Evolutionary conservation across 176 grass and related monocot genomes (phyloP).

Genomic region (Coix lacrymajobi): DNA sequence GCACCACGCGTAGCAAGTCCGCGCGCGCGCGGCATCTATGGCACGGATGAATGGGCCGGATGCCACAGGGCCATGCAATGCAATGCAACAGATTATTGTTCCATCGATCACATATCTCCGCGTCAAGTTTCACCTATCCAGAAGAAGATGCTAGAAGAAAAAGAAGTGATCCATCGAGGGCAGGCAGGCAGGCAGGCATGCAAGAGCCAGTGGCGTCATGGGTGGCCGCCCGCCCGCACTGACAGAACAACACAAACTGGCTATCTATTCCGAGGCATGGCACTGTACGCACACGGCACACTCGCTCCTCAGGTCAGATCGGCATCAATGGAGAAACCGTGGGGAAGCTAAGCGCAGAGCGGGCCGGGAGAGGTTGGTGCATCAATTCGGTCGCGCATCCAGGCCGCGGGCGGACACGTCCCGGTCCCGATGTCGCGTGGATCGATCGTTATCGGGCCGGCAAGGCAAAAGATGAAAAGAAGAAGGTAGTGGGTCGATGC

Average conservation of each 20-base stretch:
- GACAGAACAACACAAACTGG: background rate
- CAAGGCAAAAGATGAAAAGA: background rate
- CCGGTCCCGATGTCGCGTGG: background rate
- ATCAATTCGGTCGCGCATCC: conserved; percentile 36
- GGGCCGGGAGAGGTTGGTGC: conserved; percentile 8
- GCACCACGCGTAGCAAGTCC: no score
- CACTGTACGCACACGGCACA: background rate
- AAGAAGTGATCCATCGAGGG: no score
- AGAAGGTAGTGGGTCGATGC: background rate
- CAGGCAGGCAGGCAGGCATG: background rate
- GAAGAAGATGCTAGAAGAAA: background rate
- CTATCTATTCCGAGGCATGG: background rate
- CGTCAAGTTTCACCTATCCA: no score
- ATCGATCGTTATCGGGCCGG: background rate
- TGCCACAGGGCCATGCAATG: no score
- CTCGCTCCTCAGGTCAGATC: background rate
- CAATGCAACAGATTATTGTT: no score
- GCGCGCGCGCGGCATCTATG: no score
- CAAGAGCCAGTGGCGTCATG: background rate
- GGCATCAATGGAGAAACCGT: background rate
- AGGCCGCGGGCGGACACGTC: background rate
- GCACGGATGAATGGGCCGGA: no score
- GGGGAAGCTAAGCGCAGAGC: no score
- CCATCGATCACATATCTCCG: no score
- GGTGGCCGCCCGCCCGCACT: background rate